Percentiles rank a stretch among this genome's conserved stretches.
Evolutionary conservation across 228 moss, liverwort and hornwort species (phyloP).

Genomic region (Sphagnum fallax): DNA sequence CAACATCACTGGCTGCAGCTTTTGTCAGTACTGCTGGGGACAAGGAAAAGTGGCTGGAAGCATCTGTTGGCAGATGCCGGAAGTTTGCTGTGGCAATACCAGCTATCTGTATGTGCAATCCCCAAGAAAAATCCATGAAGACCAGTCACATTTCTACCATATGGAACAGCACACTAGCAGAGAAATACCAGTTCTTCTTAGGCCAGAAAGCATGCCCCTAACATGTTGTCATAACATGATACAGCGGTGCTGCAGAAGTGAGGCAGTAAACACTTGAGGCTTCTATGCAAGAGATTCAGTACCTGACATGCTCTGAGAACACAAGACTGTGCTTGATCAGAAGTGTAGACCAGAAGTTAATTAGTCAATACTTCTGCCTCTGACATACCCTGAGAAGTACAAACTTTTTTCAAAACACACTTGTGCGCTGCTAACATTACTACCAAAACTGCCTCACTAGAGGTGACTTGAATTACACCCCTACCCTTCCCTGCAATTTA

Average conservation of each 20-base stretch:
- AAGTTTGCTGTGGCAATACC: conserved; percentile 57
- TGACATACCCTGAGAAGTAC: conserved; percentile 26
- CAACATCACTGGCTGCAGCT: conserved; percentile 49
- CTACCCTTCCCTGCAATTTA: conserved; percentile 49
- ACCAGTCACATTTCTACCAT: too few species aligned
- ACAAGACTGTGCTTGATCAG: conserved; percentile 74
- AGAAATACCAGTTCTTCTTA: too few species aligned
- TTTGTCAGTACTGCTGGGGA: conserved; percentile 37
- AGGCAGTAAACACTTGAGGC: neutral
- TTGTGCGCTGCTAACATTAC: conserved; percentile 67
- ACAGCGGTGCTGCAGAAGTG: neutral
- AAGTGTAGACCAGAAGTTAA: conserved; percentile 50
- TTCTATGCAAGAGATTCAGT: neutral
- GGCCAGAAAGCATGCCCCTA: neutral
- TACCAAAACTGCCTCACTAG: conserved; percentile 73
- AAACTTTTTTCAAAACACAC: conserved; percentile 31
- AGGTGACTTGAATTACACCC: conserved; percentile 82
- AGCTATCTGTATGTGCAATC: conserved; percentile 30
- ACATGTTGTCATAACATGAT: neutral
- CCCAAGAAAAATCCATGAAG: neutral
- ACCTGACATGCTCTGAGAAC: conserved; percentile 72
- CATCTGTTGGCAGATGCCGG: conserved; percentile 43
- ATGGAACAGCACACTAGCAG: too few species aligned
- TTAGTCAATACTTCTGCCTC: conserved; percentile 42
- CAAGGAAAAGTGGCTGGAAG: conserved; percentile 48